Evolutionary conservation across 1,284 basidiomycete genomes (phyloP), one percentile per base, ranked within the genome.

Genomic region (Puccinia polysora): DNA sequence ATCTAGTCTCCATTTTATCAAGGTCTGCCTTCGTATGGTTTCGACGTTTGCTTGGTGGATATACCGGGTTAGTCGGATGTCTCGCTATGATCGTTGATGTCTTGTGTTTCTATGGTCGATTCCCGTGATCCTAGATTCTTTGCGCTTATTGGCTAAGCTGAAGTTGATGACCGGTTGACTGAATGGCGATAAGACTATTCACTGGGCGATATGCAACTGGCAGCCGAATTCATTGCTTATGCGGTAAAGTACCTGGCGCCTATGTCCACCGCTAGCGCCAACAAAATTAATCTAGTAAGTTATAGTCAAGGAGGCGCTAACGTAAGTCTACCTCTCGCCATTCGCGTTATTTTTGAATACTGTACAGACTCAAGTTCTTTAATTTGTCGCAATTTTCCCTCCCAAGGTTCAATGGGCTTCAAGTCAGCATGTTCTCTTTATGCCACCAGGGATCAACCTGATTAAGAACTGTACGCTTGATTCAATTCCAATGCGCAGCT

Each of bases 141-240:
- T 6, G 47, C 4, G 30, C 6, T 18, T 49, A 34, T 3, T 40
- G 14, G 14, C 14, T n/a, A n/a, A n/a, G n/a, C n/a, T n/a, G n/a
- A n/a, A n/a, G n/a, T n/a, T n/a, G n/a, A n/a, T n/a, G n/a, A n/a
- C n/a, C n/a, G n/a, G n/a, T n/a, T n/a, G n/a, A n/a, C n/a, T n/a
- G n/a, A n/a, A n/a, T n/a, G n/a, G n/a, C n/a, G n/a, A n/a, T n/a
- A n/a, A 67, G 53, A 71, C 18, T 73, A 77, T 5, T 73, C 75
- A 2, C 68, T 78, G 36, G 59, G 65, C 15, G 80, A 81, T 65
- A 76, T 76, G 3, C 80, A 81, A 65, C 47, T 75, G 2, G 75
- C 75, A 3, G 75, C 76, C 36, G 79, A 80, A 63, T 80, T 78
- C 72, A 77, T 81, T 65, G 80, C 78, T 14, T 77, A 77, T 73